Evolutionary conservation across 108 stramenopile species (phyloP).

Genomic region (Conticribra guillardii): DNA sequence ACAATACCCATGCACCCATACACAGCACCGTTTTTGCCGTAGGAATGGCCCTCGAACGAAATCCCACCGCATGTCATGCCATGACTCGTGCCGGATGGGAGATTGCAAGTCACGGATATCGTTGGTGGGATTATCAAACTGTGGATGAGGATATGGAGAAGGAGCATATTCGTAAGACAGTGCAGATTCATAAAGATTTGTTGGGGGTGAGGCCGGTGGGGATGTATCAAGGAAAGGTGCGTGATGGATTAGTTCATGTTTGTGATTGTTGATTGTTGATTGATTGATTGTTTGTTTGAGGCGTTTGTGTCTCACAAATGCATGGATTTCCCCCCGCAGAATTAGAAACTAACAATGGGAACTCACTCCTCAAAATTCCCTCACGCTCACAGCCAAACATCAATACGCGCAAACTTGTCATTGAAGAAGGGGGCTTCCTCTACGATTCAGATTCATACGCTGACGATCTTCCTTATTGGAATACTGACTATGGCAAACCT

Average conservation of each 20-base stretch:
- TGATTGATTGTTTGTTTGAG: no score
- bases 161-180: slow-evolving; percentile 87
- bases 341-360: no score
- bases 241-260: background rate
- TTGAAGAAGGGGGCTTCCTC: slow-evolving; percentile 93
- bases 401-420: slow-evolving; percentile 75
- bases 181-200: slow-evolving; percentile 86
- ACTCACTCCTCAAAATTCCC: no score
- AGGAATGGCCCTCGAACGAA: slow-evolving; percentile 93
- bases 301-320: no score
- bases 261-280: background rate
- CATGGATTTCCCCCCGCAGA: no score
- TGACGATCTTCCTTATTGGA: slow-evolving; percentile 96
- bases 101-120: slow-evolving; percentile 89
- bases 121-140: slow-evolving; percentile 95
- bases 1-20: no score
- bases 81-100: slow-evolving; percentile 92
- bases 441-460: slow-evolving; percentile 93
- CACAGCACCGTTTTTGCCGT: slow-evolving; percentile 94
- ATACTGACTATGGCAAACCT: slow-evolving; percentile 68
- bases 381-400: slow-evolving; percentile 71
- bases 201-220: slow-evolving; percentile 89
- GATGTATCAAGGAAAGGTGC: slow-evolving; percentile 90
- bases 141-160: slow-evolving; percentile 82
- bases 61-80: slow-evolving; percentile 73